These are phyloP conservation scores for Schizophyllum amplum DNA, from an alignment of 1,284 basidiomycete genomes.

Conservation along the genomic window DNA sequence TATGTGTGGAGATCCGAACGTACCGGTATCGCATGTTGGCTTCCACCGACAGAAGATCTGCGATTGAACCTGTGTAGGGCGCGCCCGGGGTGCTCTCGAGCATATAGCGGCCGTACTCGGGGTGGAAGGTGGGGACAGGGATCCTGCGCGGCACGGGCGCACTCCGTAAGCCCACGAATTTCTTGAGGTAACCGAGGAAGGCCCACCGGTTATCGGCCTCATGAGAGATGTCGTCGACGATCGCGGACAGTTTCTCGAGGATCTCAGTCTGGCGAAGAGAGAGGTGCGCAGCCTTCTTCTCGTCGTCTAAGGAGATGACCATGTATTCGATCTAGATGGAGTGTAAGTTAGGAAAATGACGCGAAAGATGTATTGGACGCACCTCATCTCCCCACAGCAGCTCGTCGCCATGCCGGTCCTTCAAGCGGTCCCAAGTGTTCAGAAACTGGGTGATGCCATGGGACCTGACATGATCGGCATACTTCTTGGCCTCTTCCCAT, in stretches of 20 bases:
- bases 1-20: conserved; percentile 13
- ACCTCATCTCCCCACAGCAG: conserved; percentile 99
- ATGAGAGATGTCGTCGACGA: conserved; percentile 60
- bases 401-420: conserved; percentile 87
- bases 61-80: conserved; percentile 85
- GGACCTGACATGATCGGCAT: conserved; percentile 84
- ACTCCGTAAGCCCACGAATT: conserved; percentile 3
- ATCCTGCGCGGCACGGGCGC: conserved; percentile 34
- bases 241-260: conserved; percentile 68
- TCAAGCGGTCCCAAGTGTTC: conserved; percentile 86
- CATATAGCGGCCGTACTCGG: conserved; percentile 99
- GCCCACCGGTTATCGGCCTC: conserved; percentile 54
- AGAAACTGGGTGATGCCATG: conserved; percentile 97
- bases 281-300: conserved; percentile 74
- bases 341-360: conserved; percentile 5
- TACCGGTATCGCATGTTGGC: conserved; percentile 88
- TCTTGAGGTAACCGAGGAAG: background rate
- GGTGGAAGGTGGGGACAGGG: conserved; percentile 90
- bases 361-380: conserved; percentile 14
- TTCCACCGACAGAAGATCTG: conserved; percentile 86
- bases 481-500: conserved; percentile 86
- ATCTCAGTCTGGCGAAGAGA: conserved; percentile 94
- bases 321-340: conserved; percentile 87
- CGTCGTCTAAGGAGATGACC: conserved; percentile 83
- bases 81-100: conserved; percentile 94